phyloP scores from a whole-genome alignment of 257 asterid species.

The Dorcoceras hygrometricum region DNA sequence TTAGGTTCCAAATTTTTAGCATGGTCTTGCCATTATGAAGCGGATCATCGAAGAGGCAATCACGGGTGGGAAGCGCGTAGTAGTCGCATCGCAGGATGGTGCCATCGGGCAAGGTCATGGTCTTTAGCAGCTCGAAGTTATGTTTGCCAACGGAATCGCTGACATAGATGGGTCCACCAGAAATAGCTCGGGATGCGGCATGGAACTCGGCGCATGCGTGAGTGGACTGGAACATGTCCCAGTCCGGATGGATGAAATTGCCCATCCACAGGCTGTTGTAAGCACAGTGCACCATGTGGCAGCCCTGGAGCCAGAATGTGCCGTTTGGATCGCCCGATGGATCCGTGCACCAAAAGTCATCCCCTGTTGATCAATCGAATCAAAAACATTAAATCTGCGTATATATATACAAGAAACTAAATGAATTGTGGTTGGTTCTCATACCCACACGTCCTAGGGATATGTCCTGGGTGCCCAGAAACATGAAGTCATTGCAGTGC shows the following conservation, averaged over 20 bases:
- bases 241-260: constrained; percentile 88
- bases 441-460: constrained; percentile 93
- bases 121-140: constrained; percentile 64
- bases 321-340: constrained; percentile 93
- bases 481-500: constrained; percentile 96
- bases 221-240: constrained; percentile 98
- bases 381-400: too few species aligned
- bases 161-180: constrained; percentile 92
- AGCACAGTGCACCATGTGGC: constrained; percentile 99
- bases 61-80: constrained; percentile 78
- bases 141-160: constrained; percentile 82
- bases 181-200: constrained; percentile 93
- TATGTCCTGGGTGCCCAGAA: constrained; percentile 81
- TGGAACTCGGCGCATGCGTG: constrained; percentile 94
- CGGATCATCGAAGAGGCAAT: constrained; percentile 80
- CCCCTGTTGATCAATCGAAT: too few species aligned
- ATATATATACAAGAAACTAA: too few species aligned
- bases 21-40: constrained; percentile 81
- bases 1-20: constrained; percentile 88
- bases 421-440: too few species aligned
- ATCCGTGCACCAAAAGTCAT: constrained; percentile 96
- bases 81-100: constrained; percentile 71
- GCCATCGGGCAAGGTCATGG: constrained; percentile 77
- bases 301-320: constrained; percentile 93
- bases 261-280: constrained; percentile 98